Percentiles rank a stretch among this genome's conserved stretches.
These are phyloP conservation scores for Nothophoma quercina DNA, from an alignment of 2,329 filamentous ascomycete species.

Conservation along the genomic window DNA sequence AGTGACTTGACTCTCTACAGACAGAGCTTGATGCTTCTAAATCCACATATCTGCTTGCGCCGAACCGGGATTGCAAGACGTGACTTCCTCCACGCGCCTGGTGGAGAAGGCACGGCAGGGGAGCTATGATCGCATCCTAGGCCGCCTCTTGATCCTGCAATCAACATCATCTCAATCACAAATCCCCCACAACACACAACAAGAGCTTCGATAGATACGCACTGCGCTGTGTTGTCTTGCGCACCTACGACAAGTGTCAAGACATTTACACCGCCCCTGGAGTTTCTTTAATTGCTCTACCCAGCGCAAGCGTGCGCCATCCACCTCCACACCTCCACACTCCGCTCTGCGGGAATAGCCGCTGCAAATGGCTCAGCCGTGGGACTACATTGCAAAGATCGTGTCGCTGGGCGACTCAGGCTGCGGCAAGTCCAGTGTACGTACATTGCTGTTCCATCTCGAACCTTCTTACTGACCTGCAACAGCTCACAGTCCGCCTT, in stretches of 20 bases:
- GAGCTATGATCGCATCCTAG: conserved; percentile 31
- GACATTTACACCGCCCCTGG: background rate
- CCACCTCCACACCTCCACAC: conserved; percentile 12
- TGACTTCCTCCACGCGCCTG: conserved; percentile 1
- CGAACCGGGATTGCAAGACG: conserved; percentile 4
- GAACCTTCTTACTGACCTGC: conserved; percentile 18
- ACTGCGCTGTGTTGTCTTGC: background rate
- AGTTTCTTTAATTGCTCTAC: background rate
- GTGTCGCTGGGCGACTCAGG: conserved; percentile 97
- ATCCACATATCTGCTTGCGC: background rate
- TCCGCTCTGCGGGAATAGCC: conserved; percentile 15
- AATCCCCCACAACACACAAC: conserved; percentile 3
- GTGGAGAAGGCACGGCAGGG: conserved; percentile 12
- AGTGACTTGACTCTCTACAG: too few species aligned
- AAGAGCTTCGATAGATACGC: background rate
- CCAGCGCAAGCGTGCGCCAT: conserved; percentile 3
- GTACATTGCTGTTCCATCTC: background rate
- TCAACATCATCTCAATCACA: conserved; percentile 7
- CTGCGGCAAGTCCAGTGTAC: conserved; percentile 85
- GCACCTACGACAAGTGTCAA: background rate
- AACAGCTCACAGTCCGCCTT: conserved; percentile 84
- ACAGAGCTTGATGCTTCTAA: too few species aligned
- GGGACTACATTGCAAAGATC: conserved; percentile 99
- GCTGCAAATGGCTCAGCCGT: conserved; percentile 67
- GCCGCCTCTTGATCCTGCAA: conserved; percentile 17